These are phyloP conservation scores for Alternaria sp. DNA, from an alignment of 2,329 filamentous ascomycete genomes.

Conservation along the genomic window DNA sequence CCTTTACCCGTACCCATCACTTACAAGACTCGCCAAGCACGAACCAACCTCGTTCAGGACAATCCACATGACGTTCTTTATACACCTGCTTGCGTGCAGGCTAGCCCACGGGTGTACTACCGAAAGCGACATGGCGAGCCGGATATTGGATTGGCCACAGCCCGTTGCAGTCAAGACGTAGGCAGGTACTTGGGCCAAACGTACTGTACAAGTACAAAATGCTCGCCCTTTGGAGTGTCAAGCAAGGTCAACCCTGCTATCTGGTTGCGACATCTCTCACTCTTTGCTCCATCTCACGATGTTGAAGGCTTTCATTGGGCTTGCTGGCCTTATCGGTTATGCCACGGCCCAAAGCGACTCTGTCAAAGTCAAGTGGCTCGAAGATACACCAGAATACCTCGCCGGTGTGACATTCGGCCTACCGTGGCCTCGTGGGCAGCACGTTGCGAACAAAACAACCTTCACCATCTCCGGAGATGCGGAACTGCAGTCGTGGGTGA, in stretches of 20 bases:
- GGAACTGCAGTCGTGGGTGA: constrained; percentile 62
- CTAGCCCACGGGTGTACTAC: constrained; percentile 14
- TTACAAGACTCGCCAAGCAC: neutral
- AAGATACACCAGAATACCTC: constrained; percentile 33
- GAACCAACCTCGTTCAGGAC: neutral
- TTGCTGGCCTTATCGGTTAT: constrained; percentile 22
- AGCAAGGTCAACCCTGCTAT: neutral
- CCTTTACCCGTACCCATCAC: neutral
- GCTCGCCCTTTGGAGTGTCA: neutral
- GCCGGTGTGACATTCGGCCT: constrained; percentile 50
- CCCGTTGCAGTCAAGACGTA: constrained; percentile 3
- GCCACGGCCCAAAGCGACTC: constrained; percentile 21
- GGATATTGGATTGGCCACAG: constrained; percentile 11
- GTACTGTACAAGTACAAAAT: constrained; percentile 24
- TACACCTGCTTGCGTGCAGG: constrained; percentile 18
- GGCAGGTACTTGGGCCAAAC: constrained; percentile 8
- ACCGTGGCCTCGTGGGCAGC: constrained; percentile 48
- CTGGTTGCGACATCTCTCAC: constrained; percentile 2
- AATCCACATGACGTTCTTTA: constrained; percentile 11
- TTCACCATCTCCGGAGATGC: constrained; percentile 38
- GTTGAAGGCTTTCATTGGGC: constrained; percentile 18
- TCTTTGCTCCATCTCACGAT: constrained; percentile 16
- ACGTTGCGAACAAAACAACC: constrained; percentile 45
- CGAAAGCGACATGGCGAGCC: constrained; percentile 19
- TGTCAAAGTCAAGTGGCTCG: constrained; percentile 43